Base-by-base conservation (phyloP, 129 eudicot genomes). In the Chrysanthemum seticuspe region DNA sequence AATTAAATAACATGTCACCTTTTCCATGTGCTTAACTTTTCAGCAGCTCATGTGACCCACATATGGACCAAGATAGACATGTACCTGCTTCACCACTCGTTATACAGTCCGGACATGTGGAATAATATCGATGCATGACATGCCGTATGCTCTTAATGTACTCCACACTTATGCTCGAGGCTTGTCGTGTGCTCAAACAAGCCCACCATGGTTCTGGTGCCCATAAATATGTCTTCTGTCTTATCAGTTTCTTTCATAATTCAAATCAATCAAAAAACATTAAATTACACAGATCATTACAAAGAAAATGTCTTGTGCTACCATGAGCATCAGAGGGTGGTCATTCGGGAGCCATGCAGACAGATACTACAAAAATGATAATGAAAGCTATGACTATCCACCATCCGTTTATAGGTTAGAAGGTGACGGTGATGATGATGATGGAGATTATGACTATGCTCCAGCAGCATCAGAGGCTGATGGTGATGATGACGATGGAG, bases 81-180 rank as follows among this genome's bases (percentile, higher is more conserved):
- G 31, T 3, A 29, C 31, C 31, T 2, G 31, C 31, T 29, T 29
- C 31, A 31, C 36, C 36, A 31, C 36, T 31, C 36, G 36, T 31
- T 31, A 31, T 31, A 31, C 36, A 4, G 36, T 31, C 36, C 4
- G 5, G 36, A 31, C 36, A 31, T 31, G 36, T 31, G 36, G 36
- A 31, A 31, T 31, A 31, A 31, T 31, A 31, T 31, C 5, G 6
- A 31, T 31, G 5, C 36, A 31, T 31, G 77, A 4, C 78, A 74
- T 62, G 16, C 54, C 72, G 13, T 64, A 31, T 52, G 27, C 66
- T 54, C 65, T 10, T 40, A 54, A 9, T 5, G 36, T 31, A 31
- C 73, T 74, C 65, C 78, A 74, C 78, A 40, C 83, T 82, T 58
- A 23, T 55, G 29, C 77, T 47, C 21, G 67, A 65, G 81, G 67